Conservation (phyloP, 129 eudicot genomes). For the Centella asiatica region DNA sequence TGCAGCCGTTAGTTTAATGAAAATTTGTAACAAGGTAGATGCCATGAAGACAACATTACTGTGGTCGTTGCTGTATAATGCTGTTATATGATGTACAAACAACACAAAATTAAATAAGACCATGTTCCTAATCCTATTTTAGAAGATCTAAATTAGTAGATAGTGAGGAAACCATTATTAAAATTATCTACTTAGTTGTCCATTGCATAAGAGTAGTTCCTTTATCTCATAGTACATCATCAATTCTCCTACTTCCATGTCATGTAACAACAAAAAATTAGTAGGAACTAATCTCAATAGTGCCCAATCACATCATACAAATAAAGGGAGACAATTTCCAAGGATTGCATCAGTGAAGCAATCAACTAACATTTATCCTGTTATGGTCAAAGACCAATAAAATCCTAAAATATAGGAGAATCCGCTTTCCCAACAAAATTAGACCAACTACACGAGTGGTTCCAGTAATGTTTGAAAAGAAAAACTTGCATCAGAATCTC, state of each 20-base stretch:
- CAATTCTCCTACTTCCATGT: neutral
- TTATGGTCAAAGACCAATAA: too few relatives aligned
- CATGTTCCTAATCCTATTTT: too few relatives aligned
- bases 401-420: too few relatives aligned
- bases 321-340: neutral
- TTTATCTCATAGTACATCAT: neutral
- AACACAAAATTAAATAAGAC: neutral
- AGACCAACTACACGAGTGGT: neutral
- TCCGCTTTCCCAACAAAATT: neutral
- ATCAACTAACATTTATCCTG: too few relatives aligned
- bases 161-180: neutral
- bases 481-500: neutral
- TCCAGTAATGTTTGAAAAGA: neutral
- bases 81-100: neutral
- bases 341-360: neutral
- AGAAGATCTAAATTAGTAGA: too few relatives aligned
- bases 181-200: neutral
- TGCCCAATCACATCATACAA: neutral
- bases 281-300: neutral
- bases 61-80: neutral
- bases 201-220: neutral
- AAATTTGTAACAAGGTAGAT: neutral
- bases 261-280: neutral
- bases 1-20: neutral
- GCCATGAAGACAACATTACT: constrained; percentile 1